phyloP scores from a whole-genome alignment of 2,329 filamentous ascomycete species.

The Aureobasidium vineae region DNA sequence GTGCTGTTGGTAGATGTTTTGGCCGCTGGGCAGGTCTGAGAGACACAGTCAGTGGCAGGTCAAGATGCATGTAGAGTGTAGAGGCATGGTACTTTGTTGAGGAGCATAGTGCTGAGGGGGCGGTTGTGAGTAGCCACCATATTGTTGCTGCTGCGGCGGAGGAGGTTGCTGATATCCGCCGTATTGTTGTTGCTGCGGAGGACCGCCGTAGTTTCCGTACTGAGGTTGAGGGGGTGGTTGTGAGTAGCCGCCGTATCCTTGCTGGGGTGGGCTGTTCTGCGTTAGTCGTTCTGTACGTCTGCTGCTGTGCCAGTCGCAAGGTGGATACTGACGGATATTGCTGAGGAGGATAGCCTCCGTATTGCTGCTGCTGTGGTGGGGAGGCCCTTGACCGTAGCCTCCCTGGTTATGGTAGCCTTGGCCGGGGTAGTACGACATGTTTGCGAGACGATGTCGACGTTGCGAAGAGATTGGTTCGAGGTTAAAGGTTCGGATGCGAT shows the following conservation, averaged over 20 bases:
- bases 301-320: not conserved
- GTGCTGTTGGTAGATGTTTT: constrained; percentile 57
- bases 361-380: constrained; percentile 44
- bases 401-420: constrained; percentile 27
- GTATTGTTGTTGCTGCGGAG: constrained; percentile 41
- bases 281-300: not conserved
- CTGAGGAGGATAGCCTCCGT: constrained; percentile 31
- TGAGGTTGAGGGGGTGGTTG: constrained; percentile 40
- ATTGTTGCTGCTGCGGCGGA: constrained; percentile 42
- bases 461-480: not conserved
- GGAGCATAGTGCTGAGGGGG: constrained; percentile 27
- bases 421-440: constrained; percentile 29
- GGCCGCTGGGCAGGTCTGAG: constrained; percentile 39
- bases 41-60: constrained; percentile 11
- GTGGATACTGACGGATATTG: constrained; percentile 28
- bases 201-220: constrained; percentile 39
- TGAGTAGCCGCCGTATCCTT: constrained; percentile 38
- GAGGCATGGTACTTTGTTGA: constrained; percentile 27
- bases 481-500: not conserved
- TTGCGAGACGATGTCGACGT: not conserved
- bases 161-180: constrained; percentile 40
- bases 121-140: constrained; percentile 43
- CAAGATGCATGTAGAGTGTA: not conserved
- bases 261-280: constrained; percentile 24
- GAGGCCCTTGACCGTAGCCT: constrained; percentile 40